phyloP scores from a whole-genome alignment of 2,329 filamentous ascomycete genomes.

The Penicillium sp. region DNA sequence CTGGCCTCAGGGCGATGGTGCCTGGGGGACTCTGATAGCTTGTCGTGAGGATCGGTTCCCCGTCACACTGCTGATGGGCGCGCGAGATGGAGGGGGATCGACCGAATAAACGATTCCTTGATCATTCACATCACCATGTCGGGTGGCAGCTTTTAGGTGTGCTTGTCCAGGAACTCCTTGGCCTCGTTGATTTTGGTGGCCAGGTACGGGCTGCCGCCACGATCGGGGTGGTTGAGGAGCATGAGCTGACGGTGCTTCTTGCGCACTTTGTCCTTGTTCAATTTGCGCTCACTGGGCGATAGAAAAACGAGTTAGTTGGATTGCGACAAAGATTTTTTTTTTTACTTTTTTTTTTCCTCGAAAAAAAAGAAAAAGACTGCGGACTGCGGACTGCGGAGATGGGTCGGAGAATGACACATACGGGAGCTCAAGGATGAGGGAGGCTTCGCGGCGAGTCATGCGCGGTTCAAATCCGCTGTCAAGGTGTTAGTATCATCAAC shows the following conservation, averaged over 20 bases:
- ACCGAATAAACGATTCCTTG: not conserved
- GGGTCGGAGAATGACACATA: conserved; percentile 42
- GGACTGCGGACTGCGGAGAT: not conserved
- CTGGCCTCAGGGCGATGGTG: conserved; percentile 15
- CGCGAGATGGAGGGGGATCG: not conserved
- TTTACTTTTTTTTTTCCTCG: no score
- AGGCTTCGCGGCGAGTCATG: conserved; percentile 89
- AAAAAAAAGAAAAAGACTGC: no score
- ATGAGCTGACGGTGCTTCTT: conserved; percentile 94
- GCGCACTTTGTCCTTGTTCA: conserved; percentile 89
- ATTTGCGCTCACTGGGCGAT: conserved; percentile 64
- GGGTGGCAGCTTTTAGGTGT: conserved; percentile 20
- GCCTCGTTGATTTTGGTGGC: conserved; percentile 98
- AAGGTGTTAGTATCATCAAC: conserved; percentile 2
- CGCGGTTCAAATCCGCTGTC: conserved; percentile 76
- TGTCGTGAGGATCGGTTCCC: not conserved
- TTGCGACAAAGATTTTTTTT: not conserved
- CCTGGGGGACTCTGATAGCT: conserved; percentile 1
- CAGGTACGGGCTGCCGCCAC: conserved; percentile 90
- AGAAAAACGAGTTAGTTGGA: conserved; percentile 8
- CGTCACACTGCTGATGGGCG: not conserved
- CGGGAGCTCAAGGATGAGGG: conserved; percentile 85
- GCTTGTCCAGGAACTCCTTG: conserved; percentile 90
- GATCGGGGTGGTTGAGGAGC: conserved; percentile 92
- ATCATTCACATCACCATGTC: not conserved